Evolutionary conservation across 106 monocot species (phyloP), one percentile per base, ranked within the genome.

Genomic region (Dendrobium chrysotoxum): DNA sequence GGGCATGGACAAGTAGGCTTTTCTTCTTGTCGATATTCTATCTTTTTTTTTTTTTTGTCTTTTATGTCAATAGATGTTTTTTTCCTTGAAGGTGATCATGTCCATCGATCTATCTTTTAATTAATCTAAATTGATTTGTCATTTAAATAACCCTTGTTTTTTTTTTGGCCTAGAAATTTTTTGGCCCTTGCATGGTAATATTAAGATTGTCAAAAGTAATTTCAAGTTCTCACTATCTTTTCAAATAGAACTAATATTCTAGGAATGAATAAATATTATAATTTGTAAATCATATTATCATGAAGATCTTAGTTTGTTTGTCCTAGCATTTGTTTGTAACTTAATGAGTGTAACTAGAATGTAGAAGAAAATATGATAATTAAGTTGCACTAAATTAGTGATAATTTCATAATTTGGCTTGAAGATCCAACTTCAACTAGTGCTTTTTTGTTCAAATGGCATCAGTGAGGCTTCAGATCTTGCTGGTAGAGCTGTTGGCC

Each of bases 1-100:
- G 76, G 1, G 50, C 47, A 12, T 76, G 26, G 76, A 25, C 45
- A 76, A 76, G 76, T 76, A 76, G 47, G 76, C 25, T 2, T 76
- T 76, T 75, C 7, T 73, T 74, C 41, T 8, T 70, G 6, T 31
- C 70, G 35, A 35, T 70, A 16, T 31, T 70, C 35, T 15, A 28
- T 35, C 35, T 0, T 61, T n/a, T 20, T 4, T 35, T 35, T 70
- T 20, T 41, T 5, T 40, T 7, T 74, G 21, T 74, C 20, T 40
- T 41, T 74, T 16, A 74, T 42, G 41, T 41, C 5, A 42, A 21
- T 74, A 0, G 10, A 3, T 74, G 74, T 74, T 74, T 41, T 74
- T 42, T 35, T 70, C 15, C 70, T 35, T 70, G 4, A 16, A 70
- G 35, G 13, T 70, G 30, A 28, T 3, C 1, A 30, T 70, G 4